A percentile compares a stretch with the other conserved stretches of the same genome.
These are phyloP conservation scores for Aspergillus hortae DNA, from an alignment of 2,329 filamentous ascomycete genomes.

Conservation along the genomic window DNA sequence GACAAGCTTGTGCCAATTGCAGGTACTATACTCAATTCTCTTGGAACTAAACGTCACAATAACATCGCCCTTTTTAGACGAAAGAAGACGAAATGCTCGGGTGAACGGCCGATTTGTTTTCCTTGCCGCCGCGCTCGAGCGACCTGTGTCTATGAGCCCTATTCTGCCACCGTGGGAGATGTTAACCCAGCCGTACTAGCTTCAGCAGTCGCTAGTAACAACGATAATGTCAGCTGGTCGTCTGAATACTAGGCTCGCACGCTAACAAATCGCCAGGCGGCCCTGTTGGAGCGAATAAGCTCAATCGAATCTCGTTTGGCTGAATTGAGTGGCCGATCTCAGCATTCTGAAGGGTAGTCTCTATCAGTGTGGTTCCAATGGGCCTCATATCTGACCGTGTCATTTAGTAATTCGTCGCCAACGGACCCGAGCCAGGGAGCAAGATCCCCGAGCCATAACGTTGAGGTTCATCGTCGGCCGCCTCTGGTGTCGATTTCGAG, in stretches of 20 bases:
- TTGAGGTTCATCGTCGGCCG: too few species aligned
- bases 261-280: slow-evolving; percentile 5
- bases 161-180: slow-evolving; percentile 7
- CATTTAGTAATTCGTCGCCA: too few species aligned
- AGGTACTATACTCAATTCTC: slow-evolving; percentile 13
- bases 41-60: not conserved
- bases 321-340: too few species aligned
- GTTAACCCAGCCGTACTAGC: not conserved
- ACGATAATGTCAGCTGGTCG: not conserved
- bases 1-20: slow-evolving; percentile 27
- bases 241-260: not conserved
- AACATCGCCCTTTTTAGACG: slow-evolving; percentile 10
- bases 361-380: too few species aligned
- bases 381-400: too few species aligned
- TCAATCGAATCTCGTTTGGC: slow-evolving; percentile 23
- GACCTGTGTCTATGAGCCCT: slow-evolving; percentile 24
- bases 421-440: too few species aligned
- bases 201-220: not conserved
- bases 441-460: too few species aligned
- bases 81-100: slow-evolving; percentile 25
- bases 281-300: slow-evolving; percentile 17
- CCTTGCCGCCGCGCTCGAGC: slow-evolving; percentile 24
- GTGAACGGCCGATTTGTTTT: slow-evolving; percentile 21
- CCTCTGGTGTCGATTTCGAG: slow-evolving; percentile 14
- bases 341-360: too few species aligned